Evolutionary conservation across 2,329 filamentous ascomycete genomes (phyloP).

Genomic region (Sporothrix brunneoviolacea): DNA sequence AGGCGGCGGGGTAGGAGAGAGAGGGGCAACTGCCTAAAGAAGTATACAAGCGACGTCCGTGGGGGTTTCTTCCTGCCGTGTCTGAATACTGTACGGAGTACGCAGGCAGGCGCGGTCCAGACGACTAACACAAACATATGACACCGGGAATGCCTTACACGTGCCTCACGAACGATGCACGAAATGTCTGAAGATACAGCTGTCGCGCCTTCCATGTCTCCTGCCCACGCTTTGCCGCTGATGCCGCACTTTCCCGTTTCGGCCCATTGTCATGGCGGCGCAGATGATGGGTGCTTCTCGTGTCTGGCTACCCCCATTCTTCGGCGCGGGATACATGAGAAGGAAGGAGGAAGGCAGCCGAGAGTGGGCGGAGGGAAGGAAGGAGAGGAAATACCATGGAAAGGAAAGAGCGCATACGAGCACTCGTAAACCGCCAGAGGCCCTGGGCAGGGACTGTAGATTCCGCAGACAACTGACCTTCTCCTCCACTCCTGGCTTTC

Average conservation of each 20-base stretch:
- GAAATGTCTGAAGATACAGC: too few relatives aligned
- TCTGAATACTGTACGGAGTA: too few relatives aligned
- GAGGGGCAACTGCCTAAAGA: conserved; percentile 8
- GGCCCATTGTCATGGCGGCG: not conserved
- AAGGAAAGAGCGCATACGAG: not conserved
- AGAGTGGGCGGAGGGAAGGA: conserved; percentile 7
- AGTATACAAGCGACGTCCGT: too few relatives aligned
- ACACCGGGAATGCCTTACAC: too few relatives aligned
- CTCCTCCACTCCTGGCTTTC: too few relatives aligned
- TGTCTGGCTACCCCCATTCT: not conserved
- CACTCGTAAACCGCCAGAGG: too few relatives aligned
- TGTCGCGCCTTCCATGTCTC: not conserved
- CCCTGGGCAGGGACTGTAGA: too few relatives aligned
- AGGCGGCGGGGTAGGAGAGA: conserved; percentile 3
- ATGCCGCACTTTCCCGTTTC: conserved; percentile 6
- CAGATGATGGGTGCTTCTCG: not conserved
- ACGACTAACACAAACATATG: too few relatives aligned
- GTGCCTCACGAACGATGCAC: too few relatives aligned
- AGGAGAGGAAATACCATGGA: not conserved
- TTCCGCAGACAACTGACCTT: too few relatives aligned
- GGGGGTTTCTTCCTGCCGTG: too few relatives aligned
- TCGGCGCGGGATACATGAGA: not conserved
- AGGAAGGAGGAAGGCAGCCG: not conserved
- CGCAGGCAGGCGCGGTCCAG: too few relatives aligned
- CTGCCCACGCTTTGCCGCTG: not conserved